Evolutionary conservation across 768 basidiomycete species (phyloP).

Genomic region (Panaeolus cyanescens): DNA sequence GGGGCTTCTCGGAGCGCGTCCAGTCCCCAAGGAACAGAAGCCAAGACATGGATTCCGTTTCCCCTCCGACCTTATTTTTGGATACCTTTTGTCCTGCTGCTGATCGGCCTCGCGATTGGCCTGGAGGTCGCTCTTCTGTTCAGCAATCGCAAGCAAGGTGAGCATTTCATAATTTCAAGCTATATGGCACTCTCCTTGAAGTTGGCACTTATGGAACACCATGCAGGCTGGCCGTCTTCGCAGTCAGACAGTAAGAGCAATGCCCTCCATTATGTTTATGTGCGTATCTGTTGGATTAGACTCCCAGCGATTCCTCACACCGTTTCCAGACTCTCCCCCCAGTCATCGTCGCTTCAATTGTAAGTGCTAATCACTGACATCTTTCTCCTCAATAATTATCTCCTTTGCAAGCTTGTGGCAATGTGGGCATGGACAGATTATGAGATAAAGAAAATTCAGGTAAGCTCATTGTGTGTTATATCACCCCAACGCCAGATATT

Average conservation of each 20-base stretch:
- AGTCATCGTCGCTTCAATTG: slow-evolving; percentile 48
- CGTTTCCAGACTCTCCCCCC: slow-evolving; percentile 50
- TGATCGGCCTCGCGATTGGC: slow-evolving; percentile 41
- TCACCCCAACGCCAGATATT: not conserved
- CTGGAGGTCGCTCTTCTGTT: slow-evolving; percentile 50
- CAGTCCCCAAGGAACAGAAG: not conserved
- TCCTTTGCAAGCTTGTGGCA: slow-evolving; percentile 48
- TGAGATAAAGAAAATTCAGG: slow-evolving; percentile 60
- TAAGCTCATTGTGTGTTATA: slow-evolving; percentile 14
- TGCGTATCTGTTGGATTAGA: slow-evolving; percentile 26
- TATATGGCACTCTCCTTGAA: not conserved
- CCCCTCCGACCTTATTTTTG: slow-evolving; percentile 51
- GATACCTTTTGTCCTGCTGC: slow-evolving; percentile 39
- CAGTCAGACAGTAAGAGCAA: slow-evolving; percentile 31
- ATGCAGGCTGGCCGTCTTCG: slow-evolving; percentile 45
- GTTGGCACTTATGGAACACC: not conserved
- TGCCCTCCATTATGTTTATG: slow-evolving; percentile 56
- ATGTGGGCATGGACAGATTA: slow-evolving; percentile 61
- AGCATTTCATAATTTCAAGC: slow-evolving; percentile 1
- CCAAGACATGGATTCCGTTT: slow-evolving; percentile 38
- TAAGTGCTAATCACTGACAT: slow-evolving; percentile 21
- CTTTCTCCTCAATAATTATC: not conserved
- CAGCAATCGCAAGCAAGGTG: slow-evolving; percentile 47
- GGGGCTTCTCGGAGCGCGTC: not conserved
- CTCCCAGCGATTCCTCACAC: not conserved